Conservation (phyloP, 1,139 yeast species). For the Petasospora rhodanensis region DNA sequence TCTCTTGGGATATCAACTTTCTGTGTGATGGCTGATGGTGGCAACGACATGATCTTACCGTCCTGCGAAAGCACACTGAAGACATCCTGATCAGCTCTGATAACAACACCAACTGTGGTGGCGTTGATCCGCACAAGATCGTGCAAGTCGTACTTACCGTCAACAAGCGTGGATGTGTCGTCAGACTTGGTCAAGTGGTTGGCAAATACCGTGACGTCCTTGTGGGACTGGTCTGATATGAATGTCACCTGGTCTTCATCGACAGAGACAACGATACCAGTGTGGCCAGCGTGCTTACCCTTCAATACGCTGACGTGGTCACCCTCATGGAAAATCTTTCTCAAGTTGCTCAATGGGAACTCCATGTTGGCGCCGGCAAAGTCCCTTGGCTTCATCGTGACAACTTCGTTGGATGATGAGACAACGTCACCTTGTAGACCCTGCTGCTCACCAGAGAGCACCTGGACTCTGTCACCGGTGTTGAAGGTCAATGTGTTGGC, state of each 20-base stretch:
- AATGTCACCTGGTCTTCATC: slow-evolving; percentile 84
- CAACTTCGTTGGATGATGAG: slow-evolving; percentile 43
- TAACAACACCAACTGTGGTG: slow-evolving; percentile 82
- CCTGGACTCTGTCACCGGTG: slow-evolving; percentile 92
- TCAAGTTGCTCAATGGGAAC: slow-evolving; percentile 74
- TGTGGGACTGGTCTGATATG: slow-evolving; percentile 81
- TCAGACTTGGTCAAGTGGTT: slow-evolving; percentile 79
- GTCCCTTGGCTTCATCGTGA: slow-evolving; percentile 42
- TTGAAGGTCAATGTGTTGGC: slow-evolving; percentile 64
- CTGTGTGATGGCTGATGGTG: slow-evolving; percentile 77
- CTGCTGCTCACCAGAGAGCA: slow-evolving; percentile 88
- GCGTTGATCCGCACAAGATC: slow-evolving; percentile 89
- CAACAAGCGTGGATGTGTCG: slow-evolving; percentile 57
- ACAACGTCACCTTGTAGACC: slow-evolving; percentile 80
- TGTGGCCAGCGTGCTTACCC: slow-evolving; percentile 89
- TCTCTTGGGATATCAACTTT: slow-evolving; percentile 60
- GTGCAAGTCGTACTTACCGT: slow-evolving; percentile 79
- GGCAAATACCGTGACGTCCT: slow-evolving; percentile 88
- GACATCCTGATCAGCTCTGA: slow-evolving; percentile 82
- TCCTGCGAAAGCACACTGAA: slow-evolving; percentile 81
- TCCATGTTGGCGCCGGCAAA: slow-evolving; percentile 46
- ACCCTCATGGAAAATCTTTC: slow-evolving; percentile 86
- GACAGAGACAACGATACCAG: slow-evolving; percentile 86
- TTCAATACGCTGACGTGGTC: slow-evolving; percentile 92
- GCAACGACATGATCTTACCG: slow-evolving; percentile 67